Evolutionary conservation across 2,329 filamentous ascomycete genomes (phyloP).

Genomic region (Paracorniculantispora psalliotae): DNA sequence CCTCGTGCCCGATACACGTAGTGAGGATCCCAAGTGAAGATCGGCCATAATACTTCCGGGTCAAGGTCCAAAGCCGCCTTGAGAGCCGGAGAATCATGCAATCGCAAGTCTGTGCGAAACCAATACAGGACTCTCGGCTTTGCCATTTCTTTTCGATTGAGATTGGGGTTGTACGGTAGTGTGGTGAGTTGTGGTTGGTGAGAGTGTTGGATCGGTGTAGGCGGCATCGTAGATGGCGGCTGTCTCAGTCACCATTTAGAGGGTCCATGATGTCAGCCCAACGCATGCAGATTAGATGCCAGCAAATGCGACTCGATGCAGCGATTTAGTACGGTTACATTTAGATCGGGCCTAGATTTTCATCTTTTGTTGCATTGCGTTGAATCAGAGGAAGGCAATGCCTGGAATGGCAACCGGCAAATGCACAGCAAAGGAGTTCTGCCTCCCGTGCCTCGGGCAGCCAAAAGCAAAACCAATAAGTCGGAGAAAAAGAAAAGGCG

Average conservation of each 20-base stretch:
- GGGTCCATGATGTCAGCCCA: conserved; percentile 17
- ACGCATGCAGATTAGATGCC: neutral
- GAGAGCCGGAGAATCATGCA: conserved; percentile 72
- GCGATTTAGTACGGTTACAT: neutral
- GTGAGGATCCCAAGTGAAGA: conserved; percentile 78
- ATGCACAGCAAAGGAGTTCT: neutral
- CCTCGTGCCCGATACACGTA: conserved; percentile 70
- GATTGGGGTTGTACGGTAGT: no score
- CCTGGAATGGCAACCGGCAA: neutral
- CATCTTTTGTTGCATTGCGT: neutral
- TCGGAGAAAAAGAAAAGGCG: neutral
- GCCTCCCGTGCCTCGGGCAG: neutral
- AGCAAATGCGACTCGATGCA: neutral
- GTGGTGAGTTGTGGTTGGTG: neutral
- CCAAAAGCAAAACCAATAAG: neutral
- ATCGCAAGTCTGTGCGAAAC: conserved; percentile 72
- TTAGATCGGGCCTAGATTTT: neutral
- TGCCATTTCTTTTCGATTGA: conserved; percentile 21
- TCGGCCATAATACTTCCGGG: conserved; percentile 64
- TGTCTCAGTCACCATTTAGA: neutral
- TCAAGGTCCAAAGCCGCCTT: conserved; percentile 66
- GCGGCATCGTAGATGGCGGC: neutral
- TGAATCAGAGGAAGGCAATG: neutral
- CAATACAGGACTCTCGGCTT: conserved; percentile 60
- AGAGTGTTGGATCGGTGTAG: neutral